Conservation (phyloP, 176 grass and related monocot species). For the Paspalum notatum region DNA sequence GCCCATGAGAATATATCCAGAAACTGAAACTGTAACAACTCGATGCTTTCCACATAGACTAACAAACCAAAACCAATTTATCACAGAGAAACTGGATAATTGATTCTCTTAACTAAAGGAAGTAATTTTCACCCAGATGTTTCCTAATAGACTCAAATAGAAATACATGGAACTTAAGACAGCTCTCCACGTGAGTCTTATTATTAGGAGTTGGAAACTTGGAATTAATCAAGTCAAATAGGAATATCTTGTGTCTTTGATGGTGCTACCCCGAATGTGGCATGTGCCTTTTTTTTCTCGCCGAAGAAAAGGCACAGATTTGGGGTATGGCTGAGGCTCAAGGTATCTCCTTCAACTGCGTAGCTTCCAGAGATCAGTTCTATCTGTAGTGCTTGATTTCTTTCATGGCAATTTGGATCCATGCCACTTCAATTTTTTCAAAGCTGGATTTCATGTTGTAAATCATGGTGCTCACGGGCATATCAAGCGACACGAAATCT, state of each 20-base stretch:
- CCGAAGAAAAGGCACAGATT: too few relatives aligned
- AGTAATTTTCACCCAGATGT: not conserved
- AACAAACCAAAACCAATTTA: conserved; percentile 16
- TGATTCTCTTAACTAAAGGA: not conserved
- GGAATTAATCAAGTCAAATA: not conserved
- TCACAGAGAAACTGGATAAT: not conserved
- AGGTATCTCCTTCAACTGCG: too few relatives aligned
- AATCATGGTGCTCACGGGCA: too few relatives aligned
- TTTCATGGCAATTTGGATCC: too few relatives aligned
- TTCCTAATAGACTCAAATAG: not conserved
- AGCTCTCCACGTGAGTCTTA: not conserved
- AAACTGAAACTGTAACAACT: conserved; percentile 5
- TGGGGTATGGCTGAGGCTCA: too few relatives aligned
- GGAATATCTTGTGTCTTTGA: not conserved
- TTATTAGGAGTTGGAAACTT: not conserved
- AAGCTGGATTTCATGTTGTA: too few relatives aligned
- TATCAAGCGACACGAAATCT: too few relatives aligned
- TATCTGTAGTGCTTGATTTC: too few relatives aligned
- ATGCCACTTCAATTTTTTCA: too few relatives aligned
- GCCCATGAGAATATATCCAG: not conserved
- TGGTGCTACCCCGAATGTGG: too few relatives aligned
- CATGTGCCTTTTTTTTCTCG: too few relatives aligned
- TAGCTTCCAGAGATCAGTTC: too few relatives aligned
- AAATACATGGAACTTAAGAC: conserved; percentile 6
- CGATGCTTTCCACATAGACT: not conserved